Evolutionary conservation across 805 yeast genomes (phyloP).

Genomic region (Kodamaea hsintzibuensis): DNA sequence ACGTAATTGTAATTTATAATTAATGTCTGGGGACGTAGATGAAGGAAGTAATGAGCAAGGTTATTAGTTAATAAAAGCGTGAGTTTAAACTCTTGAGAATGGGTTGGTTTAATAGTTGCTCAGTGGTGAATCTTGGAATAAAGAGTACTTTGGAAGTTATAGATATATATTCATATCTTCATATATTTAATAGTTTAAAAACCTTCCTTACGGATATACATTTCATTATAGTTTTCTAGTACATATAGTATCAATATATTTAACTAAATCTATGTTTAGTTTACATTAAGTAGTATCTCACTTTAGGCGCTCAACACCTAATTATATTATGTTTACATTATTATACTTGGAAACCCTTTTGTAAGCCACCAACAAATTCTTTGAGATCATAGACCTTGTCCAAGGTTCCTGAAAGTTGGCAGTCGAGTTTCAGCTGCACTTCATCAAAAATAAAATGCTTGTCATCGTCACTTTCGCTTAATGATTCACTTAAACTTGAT

Average conservation of each 20-base stretch:
- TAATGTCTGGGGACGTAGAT: neutral
- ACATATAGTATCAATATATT: neutral
- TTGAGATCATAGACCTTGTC: constrained; percentile 27
- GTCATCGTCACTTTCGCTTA: constrained; percentile 17
- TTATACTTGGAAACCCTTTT: constrained; percentile 6
- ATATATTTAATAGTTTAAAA: no score
- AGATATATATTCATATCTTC: neutral
- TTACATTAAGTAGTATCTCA: neutral
- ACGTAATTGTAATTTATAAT: constrained; percentile 1
- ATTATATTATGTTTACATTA: neutral
- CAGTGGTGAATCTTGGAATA: neutral
- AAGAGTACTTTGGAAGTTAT: neutral
- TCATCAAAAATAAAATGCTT: constrained; percentile 27
- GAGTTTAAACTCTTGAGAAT: neutral
- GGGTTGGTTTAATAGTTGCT: neutral
- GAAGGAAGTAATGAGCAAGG: neutral
- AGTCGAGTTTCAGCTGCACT: constrained; percentile 21
- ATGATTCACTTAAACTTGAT: constrained; percentile 6
- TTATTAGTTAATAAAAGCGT: neutral
- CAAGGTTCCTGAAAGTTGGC: constrained; percentile 23
- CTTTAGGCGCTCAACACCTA: neutral
- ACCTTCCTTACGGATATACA: neutral
- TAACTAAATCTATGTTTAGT: neutral
- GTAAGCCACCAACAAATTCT: constrained; percentile 18
- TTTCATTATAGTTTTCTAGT: neutral